Evolutionary conservation across 2,329 filamentous ascomycete species (phyloP).

Genomic region (Penicillium corylophilum): DNA sequence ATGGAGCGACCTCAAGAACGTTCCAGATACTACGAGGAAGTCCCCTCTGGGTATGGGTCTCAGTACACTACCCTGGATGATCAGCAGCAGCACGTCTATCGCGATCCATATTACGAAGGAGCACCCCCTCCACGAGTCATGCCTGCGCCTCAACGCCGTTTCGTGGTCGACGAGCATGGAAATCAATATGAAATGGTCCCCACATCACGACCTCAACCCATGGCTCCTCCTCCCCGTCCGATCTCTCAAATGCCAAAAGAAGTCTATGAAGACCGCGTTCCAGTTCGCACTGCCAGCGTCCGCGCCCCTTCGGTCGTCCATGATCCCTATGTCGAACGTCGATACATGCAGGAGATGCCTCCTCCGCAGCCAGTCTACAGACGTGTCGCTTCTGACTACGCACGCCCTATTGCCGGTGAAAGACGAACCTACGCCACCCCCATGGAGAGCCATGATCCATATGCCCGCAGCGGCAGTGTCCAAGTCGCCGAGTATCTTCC

Average conservation of each 20-base stretch:
- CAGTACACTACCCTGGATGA: constrained; percentile 38
- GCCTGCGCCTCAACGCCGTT: constrained; percentile 60
- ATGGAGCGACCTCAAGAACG: constrained; percentile 40
- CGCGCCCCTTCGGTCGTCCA: constrained; percentile 46
- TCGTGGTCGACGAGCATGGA: constrained; percentile 79
- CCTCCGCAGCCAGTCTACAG: constrained; percentile 43
- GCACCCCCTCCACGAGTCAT: constrained; percentile 48
- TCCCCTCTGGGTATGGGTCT: constrained; percentile 30
- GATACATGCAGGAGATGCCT: constrained; percentile 47
- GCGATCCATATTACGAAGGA: constrained; percentile 44
- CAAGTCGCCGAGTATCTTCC: constrained; percentile 43
- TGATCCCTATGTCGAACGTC: constrained; percentile 40
- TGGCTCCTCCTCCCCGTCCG: constrained; percentile 35
- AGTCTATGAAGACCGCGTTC: constrained; percentile 34
- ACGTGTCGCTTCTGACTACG: constrained; percentile 38
- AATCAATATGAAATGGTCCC: constrained; percentile 68
- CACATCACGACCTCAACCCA: constrained; percentile 34
- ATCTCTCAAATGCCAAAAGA: constrained; percentile 35
- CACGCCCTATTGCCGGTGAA: constrained; percentile 31
- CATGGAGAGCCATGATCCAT: constrained; percentile 34
- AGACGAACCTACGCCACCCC: constrained; percentile 34
- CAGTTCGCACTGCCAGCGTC: constrained; percentile 33
- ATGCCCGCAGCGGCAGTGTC: constrained; percentile 41
- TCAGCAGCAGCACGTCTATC: constrained; percentile 39
- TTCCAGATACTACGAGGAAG: constrained; percentile 41